Evolutionary conservation across 2,329 filamentous ascomycete genomes (phyloP).

Genomic region (Verticillium dahliae): DNA sequence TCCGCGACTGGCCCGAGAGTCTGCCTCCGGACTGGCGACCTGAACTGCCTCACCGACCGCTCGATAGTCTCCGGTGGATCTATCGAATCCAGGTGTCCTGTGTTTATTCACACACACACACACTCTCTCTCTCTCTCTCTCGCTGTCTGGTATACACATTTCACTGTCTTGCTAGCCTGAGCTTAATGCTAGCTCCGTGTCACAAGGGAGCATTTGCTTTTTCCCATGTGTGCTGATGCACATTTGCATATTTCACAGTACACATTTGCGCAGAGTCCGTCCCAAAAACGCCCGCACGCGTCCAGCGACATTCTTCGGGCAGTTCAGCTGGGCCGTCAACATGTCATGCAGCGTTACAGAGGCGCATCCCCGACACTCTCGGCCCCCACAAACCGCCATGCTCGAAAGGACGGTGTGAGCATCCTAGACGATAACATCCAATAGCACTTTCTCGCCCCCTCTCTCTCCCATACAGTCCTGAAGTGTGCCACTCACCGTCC

Average conservation of each 20-base stretch:
- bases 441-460: not conserved
- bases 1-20: too few relatives aligned
- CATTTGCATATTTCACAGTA: too few relatives aligned
- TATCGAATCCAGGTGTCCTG: not conserved
- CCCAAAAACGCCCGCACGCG: not conserved
- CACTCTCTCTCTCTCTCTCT: too few relatives aligned
- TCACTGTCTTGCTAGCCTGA: not conserved
- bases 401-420: not conserved
- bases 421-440: not conserved
- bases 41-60: not conserved
- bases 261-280: not conserved
- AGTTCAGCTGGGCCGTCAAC: not conserved
- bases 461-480: not conserved
- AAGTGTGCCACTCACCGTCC: not conserved
- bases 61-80: not conserved
- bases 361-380: not conserved
- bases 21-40: not conserved
- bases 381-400: not conserved
- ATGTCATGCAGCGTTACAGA: not conserved
- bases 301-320: not conserved
- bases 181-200: not conserved
- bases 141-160: not conserved
- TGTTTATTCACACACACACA: not conserved
- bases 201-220: not conserved
- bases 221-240: not conserved